phyloP scores from a whole-genome alignment of 2,329 filamentous ascomycete species.

The Chrysoporthe puriensis region DNA sequence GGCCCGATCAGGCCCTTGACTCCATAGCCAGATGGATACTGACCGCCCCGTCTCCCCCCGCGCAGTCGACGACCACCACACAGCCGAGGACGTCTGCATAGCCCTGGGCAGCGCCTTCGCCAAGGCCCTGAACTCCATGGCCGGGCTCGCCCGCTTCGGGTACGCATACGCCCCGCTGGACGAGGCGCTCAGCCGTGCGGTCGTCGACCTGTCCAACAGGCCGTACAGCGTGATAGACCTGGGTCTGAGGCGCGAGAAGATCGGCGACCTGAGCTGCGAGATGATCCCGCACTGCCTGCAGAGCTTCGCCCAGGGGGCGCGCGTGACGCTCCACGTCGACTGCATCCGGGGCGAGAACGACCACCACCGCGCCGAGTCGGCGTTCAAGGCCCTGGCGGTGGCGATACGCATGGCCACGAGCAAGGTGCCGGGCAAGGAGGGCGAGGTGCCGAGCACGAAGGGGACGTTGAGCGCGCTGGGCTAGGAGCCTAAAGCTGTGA shows the following conservation, averaged over 20 bases:
- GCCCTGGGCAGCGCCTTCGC: slow-evolving; percentile 87
- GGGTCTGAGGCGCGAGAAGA: slow-evolving; percentile 86
- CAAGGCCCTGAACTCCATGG: slow-evolving; percentile 70
- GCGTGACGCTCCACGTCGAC: slow-evolving; percentile 94
- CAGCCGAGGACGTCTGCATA: slow-evolving; percentile 92
- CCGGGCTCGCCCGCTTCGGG: slow-evolving; percentile 87
- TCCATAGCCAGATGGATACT: not conserved
- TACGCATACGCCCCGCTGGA: slow-evolving; percentile 92
- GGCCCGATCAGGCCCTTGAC: not conserved
- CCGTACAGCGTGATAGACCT: slow-evolving; percentile 84
- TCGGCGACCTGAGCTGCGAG: slow-evolving; percentile 90
- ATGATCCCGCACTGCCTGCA: slow-evolving; percentile 97
- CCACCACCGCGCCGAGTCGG: slow-evolving; percentile 93
- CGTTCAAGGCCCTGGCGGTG: slow-evolving; percentile 93
- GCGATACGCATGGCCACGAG: slow-evolving; percentile 79
- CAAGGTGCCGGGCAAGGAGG: slow-evolving; percentile 77
- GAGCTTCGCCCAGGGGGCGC: slow-evolving; percentile 89
- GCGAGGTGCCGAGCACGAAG: slow-evolving; percentile 95
- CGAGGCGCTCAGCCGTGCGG: slow-evolving; percentile 90
- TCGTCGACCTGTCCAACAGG: slow-evolving; percentile 92
- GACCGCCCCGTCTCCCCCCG: not conserved
- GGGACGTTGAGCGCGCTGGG: slow-evolving; percentile 70
- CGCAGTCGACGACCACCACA: slow-evolving; percentile 96
- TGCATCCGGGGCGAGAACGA: slow-evolving; percentile 90
- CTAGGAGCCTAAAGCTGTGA: slow-evolving; percentile 36